Conservation (phyloP, 768 basidiomycete genomes). For the Asterophora lycoperdoides region DNA sequence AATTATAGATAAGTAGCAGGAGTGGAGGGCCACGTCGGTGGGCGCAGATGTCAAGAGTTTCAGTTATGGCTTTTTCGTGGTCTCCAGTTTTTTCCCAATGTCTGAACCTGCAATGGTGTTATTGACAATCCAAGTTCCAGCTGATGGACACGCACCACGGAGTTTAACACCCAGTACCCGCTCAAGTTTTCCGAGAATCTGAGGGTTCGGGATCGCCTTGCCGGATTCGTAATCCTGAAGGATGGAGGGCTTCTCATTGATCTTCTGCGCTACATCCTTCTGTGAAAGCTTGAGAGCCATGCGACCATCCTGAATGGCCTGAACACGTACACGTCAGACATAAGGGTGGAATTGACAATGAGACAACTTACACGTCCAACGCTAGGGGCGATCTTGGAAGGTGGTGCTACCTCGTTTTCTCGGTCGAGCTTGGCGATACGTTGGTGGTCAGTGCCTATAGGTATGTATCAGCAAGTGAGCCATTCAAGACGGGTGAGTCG, state of each 20-base stretch:
- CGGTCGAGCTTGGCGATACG: conserved; percentile 91
- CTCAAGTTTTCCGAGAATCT: conserved; percentile 88
- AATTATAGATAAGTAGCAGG: conserved; percentile 26
- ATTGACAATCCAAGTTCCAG: not conserved
- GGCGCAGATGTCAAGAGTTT: conserved; percentile 28
- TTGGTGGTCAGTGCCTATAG: conserved; percentile 84
- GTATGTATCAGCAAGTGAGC: not conserved
- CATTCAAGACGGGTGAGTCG: not conserved
- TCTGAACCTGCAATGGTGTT: conserved; percentile 47
- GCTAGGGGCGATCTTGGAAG: conserved; percentile 66
- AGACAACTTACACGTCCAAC: conserved; percentile 62
- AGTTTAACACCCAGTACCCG: conserved; percentile 82
- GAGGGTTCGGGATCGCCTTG: conserved; percentile 80
- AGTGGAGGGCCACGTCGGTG: conserved; percentile 25
- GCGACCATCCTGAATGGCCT: conserved; percentile 83
- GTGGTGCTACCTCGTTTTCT: conserved; percentile 94
- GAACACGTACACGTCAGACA: conserved; percentile 7
- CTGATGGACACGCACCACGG: conserved; percentile 54
- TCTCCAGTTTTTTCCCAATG: conserved; percentile 85
- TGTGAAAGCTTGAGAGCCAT: conserved; percentile 78
- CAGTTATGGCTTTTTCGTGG: conserved; percentile 65
- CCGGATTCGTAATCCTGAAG: conserved; percentile 88
- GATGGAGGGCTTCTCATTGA: conserved; percentile 89
- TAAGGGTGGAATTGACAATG: not conserved
- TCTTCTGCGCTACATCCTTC: conserved; percentile 88